A percentile compares a stretch with the other conserved stretches of the same genome.
These are phyloP conservation scores for Thalassiosira hispida DNA, from an alignment of 352 stramenopile genomes.

Conservation along the genomic window DNA sequence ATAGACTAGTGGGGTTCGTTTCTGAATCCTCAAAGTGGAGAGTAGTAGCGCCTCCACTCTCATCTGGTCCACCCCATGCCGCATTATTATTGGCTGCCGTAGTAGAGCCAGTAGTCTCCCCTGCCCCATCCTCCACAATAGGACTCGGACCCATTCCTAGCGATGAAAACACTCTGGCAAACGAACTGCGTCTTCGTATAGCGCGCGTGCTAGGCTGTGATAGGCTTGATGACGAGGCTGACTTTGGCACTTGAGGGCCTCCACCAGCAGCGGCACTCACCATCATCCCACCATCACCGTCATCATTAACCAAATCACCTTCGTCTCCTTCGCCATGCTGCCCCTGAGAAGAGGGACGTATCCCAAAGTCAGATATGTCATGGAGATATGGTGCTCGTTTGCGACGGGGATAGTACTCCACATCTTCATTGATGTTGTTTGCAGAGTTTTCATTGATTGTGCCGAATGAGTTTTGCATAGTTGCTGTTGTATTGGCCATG, in stretches of 20 bases:
- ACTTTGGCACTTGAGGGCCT: not conserved
- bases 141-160: conserved; percentile 42
- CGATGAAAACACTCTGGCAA: conserved; percentile 45
- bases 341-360: conserved; percentile 1
- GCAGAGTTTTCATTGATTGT: no score
- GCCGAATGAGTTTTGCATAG: no score
- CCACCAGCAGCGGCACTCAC: not conserved
- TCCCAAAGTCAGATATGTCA: conserved; percentile 47
- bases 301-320: conserved; percentile 4
- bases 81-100: not conserved
- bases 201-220: not conserved
- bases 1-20: conserved; percentile 27
- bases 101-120: no score
- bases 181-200: conserved; percentile 37
- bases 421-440: conserved; percentile 8
- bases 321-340: not conserved
- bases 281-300: not conserved
- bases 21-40: conserved; percentile 18
- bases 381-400: conserved; percentile 55
- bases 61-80: conserved; percentile 3
- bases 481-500: not conserved
- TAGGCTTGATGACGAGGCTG: conserved; percentile 12
- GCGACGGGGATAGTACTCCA: conserved; percentile 54
- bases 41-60: not conserved
- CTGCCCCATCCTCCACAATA: conserved; percentile 9